Conservation (phyloP, 1,284 basidiomycete species). For the Omphalotus olearius region DNA sequence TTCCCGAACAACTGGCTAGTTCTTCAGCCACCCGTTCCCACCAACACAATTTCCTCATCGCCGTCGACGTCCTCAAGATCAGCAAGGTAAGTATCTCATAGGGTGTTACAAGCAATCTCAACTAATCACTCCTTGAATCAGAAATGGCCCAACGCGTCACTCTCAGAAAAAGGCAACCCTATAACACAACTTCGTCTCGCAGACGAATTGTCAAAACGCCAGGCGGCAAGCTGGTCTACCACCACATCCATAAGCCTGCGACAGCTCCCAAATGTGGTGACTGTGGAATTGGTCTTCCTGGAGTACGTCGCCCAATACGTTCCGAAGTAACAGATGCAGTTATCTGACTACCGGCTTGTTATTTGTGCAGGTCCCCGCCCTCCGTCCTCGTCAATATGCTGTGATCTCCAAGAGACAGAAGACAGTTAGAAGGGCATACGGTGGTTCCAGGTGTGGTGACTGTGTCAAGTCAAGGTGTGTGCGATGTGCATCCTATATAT, state of each 20-base stretch:
- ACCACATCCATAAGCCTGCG: slow-evolving; percentile 85
- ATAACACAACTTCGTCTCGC: slow-evolving; percentile 98
- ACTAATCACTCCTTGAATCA: slow-evolving; percentile 3
- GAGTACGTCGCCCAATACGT: slow-evolving; percentile 57
- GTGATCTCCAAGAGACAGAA: slow-evolving; percentile 94
- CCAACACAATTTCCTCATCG: not conserved
- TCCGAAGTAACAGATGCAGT: not conserved
- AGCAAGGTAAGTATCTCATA: slow-evolving; percentile 25
- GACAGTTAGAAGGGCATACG: slow-evolving; percentile 91
- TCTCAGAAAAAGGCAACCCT: slow-evolving; percentile 97
- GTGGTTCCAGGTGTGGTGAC: slow-evolving; percentile 90
- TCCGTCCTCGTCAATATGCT: slow-evolving; percentile 90
- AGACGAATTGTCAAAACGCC: slow-evolving; percentile 97
- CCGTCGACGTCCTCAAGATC: slow-evolving; percentile 39
- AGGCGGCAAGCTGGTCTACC: slow-evolving; percentile 88
- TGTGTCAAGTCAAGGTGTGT: slow-evolving; percentile 89
- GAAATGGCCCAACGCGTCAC: slow-evolving; percentile 98
- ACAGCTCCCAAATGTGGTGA: slow-evolving; percentile 96
- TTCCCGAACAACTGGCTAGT: too few species aligned
- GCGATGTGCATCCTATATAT: not conserved
- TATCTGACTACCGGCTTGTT: not conserved
- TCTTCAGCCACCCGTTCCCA: too few species aligned
- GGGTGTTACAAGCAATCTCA: not conserved
- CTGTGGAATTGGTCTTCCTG: slow-evolving; percentile 88
- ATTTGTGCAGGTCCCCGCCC: slow-evolving; percentile 72